Evolutionary conservation across 176 grass and related monocot genomes (phyloP), one percentile per base, ranked within the genome.

Genomic region (Oryza longistaminata): DNA sequence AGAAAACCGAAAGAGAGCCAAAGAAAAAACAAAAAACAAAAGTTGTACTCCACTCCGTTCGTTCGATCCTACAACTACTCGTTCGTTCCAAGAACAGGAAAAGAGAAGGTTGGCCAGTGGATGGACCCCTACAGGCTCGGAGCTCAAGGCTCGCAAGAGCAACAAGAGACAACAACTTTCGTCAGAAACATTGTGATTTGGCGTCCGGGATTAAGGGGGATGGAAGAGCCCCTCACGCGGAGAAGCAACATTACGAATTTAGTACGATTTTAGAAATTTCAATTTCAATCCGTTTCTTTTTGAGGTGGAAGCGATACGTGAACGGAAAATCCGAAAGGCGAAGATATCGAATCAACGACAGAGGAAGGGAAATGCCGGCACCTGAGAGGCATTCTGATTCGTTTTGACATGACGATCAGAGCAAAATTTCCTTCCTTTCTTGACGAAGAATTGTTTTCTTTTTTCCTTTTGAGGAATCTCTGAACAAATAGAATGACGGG

Each of bases 111-210:
- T 43, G 42, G 40, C 46, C 27, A 74, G 6, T 78, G 81, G 88
- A 75, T 78, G 81, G 88, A 75, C 71, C 79, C 73, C 67, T 9
- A 34, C 80, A 31, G 85, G 68, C 79, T 75, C 85, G 44, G 52
- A 75, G 68, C 70, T 78, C 85, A 22, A 87, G 64, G 62, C 7
- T 74, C 21, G 64, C 55, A 74, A 58, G 16, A 19, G 73, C 48
- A 87, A 83, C 76, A 73, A 83, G 72, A 76, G 21, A 43, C 27
- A 58, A 48, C 43, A 37, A 8, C 79, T 82, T 90, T 61, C 4
- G 44, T n/a, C 42, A 55, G 8, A 33, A 33, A 76, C 19, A 78
- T 71, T 43, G 43, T 25, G 27, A 60, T 52, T 64, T 46, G 24
- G 22, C 24, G 15, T 21, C 53, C 53, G 6, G 6, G 53, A 58